These are phyloP conservation scores for Saururus chinensis DNA, from an alignment of 164 flowering plant species.

Conservation along the genomic window DNA sequence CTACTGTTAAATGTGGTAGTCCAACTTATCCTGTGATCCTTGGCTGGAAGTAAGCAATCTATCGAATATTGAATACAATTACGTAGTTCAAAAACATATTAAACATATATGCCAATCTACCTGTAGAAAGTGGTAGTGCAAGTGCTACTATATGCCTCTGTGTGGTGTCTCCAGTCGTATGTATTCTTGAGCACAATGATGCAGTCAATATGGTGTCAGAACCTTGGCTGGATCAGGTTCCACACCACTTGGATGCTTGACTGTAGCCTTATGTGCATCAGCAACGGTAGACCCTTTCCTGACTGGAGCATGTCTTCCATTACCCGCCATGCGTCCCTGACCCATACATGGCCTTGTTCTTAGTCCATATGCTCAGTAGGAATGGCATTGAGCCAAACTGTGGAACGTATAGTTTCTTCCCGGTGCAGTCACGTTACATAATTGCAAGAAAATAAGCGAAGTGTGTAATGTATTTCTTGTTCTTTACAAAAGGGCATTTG, in stretches of 20 bases:
- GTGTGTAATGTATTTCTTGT: too few species aligned
- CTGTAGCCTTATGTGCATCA: constrained; percentile 23
- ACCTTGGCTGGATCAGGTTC: constrained; percentile 36
- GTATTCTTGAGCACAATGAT: constrained; percentile 19
- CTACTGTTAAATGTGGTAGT: too few species aligned
- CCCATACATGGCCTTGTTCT: constrained; percentile 69
- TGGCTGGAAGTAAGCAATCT: too few species aligned
- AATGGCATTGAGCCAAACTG: constrained; percentile 18
- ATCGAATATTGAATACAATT: too few species aligned
- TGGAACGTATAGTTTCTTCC: constrained; percentile 29
- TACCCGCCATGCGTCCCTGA: constrained; percentile 59
- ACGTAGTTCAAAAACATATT: too few species aligned
- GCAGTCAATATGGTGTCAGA: constrained; percentile 36
- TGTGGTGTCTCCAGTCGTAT: constrained; percentile 30
- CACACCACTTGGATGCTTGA: constrained; percentile 40
- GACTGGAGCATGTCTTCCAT: constrained; percentile 73
- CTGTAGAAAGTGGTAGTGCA: constrained; percentile 20
- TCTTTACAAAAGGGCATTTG: too few species aligned
- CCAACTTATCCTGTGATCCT: too few species aligned
- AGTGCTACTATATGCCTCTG: constrained; percentile 35
- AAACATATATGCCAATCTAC: not conserved
- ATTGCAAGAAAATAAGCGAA: too few species aligned
- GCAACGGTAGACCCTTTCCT: constrained; percentile 47
- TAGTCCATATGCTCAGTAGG: constrained; percentile 38
- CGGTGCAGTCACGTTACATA: constrained; percentile 10